Evolutionary conservation across 495 filamentous ascomycete genomes (phyloP), one percentile per base, ranked within the genome.

Genomic region (Niebla homalea): DNA sequence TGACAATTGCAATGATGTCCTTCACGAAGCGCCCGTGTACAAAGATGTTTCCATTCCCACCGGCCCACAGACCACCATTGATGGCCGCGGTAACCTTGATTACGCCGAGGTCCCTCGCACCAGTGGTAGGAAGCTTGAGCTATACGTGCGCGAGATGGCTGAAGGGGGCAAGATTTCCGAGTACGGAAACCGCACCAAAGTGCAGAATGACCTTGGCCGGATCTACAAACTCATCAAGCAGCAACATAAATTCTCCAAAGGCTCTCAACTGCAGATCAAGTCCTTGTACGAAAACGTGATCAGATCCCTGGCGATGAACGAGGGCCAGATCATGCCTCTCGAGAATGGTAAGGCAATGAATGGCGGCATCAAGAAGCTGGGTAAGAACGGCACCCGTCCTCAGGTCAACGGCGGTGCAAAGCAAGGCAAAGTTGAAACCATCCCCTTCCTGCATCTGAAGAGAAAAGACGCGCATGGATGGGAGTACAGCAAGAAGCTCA

Each of bases 401-500:
- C 32, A 42, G 7, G 51, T 69, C 38, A 78, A 78, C 50, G 70
- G 75, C 36, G 69, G 71, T 43, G 62, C 71, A 37, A 84, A 86
- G 66, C 80, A 83, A 52, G 87, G 86, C 57, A 95, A 93, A 70
- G 80, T 92, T 45, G 93, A 98, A 71, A 94, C 90, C 23, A 92
- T 99, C 59, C 92, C 92, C 18, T 99, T 99, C 78, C 70, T 99
- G 43, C 92, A 99, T 63, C 72, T 99, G 43, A 94, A 94, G 76
- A 83, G 89, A 62, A 95, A 96, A 73, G 81, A 83, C 37, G 80
- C 87, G 53, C 82, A 94, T 60, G 89, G 90, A 49, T 99, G 92
- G 92, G 89, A 99, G 63, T 99, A 96, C 71, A 95, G 84, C 77
- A 97, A 96, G 75, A 94, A 90, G 70, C 76, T 97, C 36, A 96